A percentile compares a stretch with the other conserved stretches of the same genome.
Evolutionary conservation across 441 rosid genomes (phyloP).

Genomic region (Euphorbia corollata): DNA sequence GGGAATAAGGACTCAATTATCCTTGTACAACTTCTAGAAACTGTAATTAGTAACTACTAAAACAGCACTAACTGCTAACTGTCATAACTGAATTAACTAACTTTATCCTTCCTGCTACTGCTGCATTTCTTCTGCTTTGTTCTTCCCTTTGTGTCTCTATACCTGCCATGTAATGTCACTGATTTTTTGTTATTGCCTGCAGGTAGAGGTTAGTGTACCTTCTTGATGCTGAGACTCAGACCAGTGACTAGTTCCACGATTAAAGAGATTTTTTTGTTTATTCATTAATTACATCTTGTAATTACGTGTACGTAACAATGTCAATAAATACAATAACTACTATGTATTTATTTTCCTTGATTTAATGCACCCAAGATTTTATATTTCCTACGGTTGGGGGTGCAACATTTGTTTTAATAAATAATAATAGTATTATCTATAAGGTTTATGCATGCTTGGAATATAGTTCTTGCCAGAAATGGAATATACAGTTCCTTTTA

Average conservation of each 20-base stretch:
- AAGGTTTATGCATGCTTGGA: too few species aligned
- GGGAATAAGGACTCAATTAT: too few species aligned
- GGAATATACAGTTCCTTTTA: background rate
- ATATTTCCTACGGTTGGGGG: too few species aligned
- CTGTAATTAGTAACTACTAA: too few species aligned
- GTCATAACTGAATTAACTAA: too few species aligned
- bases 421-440: too few species aligned
- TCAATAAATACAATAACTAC: background rate
- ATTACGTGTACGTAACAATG: background rate
- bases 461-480: background rate
- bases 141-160: too few species aligned
- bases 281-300: constrained; percentile 19
- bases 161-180: background rate
- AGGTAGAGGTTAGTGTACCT: constrained; percentile 17
- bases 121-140: too few species aligned
- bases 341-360: background rate
- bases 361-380: background rate
- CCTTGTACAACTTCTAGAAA: too few species aligned
- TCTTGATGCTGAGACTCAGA: background rate
- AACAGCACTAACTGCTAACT: too few species aligned
- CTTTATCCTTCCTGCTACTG: too few species aligned
- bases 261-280: constrained; percentile 11
- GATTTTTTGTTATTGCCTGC: constrained; percentile 2
- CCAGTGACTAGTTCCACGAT: constrained; percentile 5
- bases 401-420: too few species aligned